Percentiles rank a stretch among this genome's conserved stretches.
Evolutionary conservation across 805 yeast species (phyloP).

Genomic region (Monosporozyma unispora): DNA sequence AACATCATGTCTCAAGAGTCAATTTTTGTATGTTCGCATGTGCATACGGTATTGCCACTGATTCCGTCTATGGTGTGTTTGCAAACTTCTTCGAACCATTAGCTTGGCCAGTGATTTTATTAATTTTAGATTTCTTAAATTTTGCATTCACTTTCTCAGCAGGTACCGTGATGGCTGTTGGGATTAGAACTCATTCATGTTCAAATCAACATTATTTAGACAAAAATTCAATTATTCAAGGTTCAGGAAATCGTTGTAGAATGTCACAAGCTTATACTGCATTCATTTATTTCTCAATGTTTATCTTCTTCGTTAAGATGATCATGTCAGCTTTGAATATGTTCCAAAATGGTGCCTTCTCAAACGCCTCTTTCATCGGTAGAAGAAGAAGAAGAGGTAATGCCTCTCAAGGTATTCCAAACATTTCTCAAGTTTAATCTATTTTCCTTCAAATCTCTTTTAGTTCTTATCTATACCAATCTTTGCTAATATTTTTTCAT

Average conservation of each 20-base stretch:
- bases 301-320: conserved; percentile 59
- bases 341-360: conserved; percentile 21
- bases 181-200: conserved; percentile 81
- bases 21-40: conserved; percentile 83
- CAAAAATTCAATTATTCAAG: conserved; percentile 62
- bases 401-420: conserved; percentile 61
- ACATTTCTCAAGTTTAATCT: conserved; percentile 75
- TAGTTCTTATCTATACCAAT: background rate
- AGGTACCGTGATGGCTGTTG: conserved; percentile 90
- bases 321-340: conserved; percentile 27
- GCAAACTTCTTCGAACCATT: conserved; percentile 66
- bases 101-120: conserved; percentile 80
- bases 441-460: background rate
- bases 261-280: conserved; percentile 82
- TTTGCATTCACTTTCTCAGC: conserved; percentile 88
- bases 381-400: conserved; percentile 32
- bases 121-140: conserved; percentile 76
- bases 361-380: conserved; percentile 25
- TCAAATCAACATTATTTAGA: conserved; percentile 54
- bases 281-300: conserved; percentile 77
- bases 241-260: conserved; percentile 80
- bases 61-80: conserved; percentile 65
- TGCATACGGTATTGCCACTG: conserved; percentile 75
- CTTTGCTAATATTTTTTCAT: too few species aligned
- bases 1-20: conserved; percentile 58